Evolutionary conservation across 2,329 filamentous ascomycete genomes (phyloP), one percentile per base, ranked within the genome.

Genomic region (Dothidotthia symphoricarpi): DNA sequence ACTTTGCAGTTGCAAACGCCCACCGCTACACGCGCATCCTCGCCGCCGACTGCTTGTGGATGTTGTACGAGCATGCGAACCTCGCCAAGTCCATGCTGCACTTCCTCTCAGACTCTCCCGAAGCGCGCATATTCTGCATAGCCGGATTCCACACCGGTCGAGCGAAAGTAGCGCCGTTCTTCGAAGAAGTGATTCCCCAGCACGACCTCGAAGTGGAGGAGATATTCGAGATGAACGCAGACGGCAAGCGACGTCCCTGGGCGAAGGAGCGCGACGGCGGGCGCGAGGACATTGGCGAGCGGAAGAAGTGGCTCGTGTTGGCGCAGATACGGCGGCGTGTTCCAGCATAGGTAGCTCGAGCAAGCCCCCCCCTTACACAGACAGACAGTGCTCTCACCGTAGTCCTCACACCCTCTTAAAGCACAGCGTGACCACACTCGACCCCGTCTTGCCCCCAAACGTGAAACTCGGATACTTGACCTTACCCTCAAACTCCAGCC

Each of bases 401-500:
- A 12, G 4, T 43, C 29, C 27, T 58, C 53, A 57, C 38, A 60
- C 63, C 58, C 72, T 83, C 32, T 74, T 76, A 64, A 96, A 95
- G 61, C 87, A 91, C 36, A 96, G 66, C 41, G 86, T 95, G 58
- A 85, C 91, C 27, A 97, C 88, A 2, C 86, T 88, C 72, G 93
- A 87, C 2, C 91, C 91, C 61, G 88, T 86, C 64, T 81, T 80
- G 5, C 91, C 91, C 0, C 89, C 91, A 71, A 96, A 98, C 39
- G 81, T 85, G 67, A 95, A 97, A 35, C 82, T 85, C 15, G 81
- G 86, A 67, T 97, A 97, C 59, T 84, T 79, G 37, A 95, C 82
- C 52, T 79, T 76, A 1, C 79, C 82, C 36, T 79, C 82, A 39
- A 82, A 78, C 44, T 73, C 71, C 52, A 94, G 75, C 33, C 71